phyloP scores from a whole-genome alignment of 257 asterid genomes.

The Ilex aquifolium region DNA sequence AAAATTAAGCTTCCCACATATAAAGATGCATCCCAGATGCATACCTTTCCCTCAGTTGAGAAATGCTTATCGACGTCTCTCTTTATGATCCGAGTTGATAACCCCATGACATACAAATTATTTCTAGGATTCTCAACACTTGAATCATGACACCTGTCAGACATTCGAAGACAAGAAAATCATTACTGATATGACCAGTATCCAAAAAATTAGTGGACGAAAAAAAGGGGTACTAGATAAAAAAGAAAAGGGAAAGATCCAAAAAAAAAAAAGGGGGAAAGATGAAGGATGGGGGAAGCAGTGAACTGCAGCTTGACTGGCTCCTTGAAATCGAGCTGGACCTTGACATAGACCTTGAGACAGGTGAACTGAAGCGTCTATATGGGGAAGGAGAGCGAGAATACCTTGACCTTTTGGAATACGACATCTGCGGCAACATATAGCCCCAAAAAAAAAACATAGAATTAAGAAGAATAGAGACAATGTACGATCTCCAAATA shows the following conservation, averaged over 20 bases:
- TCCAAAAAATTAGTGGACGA: no score
- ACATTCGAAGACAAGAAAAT: not conserved
- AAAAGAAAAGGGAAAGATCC: no score
- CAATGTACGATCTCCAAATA: no score
- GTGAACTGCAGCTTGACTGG: conserved; percentile 53
- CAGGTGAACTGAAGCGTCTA: conserved; percentile 39
- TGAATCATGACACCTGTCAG: conserved; percentile 49
- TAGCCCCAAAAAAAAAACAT: not conserved
- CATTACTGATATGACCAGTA: no score
- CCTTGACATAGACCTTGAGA: conserved; percentile 55
- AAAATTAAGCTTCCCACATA: no score
- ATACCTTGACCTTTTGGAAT: conserved; percentile 71
- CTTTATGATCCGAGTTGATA: conserved; percentile 58
- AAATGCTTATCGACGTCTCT: conserved; percentile 72
- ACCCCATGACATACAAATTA: conserved; percentile 88
- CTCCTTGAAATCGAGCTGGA: conserved; percentile 46
- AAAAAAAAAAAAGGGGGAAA: not conserved
- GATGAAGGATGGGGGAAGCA: not conserved
- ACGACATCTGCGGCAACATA: conserved; percentile 53
- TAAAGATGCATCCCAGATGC: not conserved
- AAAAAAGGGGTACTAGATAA: no score
- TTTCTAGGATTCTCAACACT: conserved; percentile 87
- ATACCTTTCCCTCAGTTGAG: conserved; percentile 73
- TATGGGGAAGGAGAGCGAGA: conserved; percentile 55
- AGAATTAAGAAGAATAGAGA: not conserved